Base-by-base conservation (phyloP, 2,329 filamentous ascomycete species). In the Fusarium xylarioides region DNA sequence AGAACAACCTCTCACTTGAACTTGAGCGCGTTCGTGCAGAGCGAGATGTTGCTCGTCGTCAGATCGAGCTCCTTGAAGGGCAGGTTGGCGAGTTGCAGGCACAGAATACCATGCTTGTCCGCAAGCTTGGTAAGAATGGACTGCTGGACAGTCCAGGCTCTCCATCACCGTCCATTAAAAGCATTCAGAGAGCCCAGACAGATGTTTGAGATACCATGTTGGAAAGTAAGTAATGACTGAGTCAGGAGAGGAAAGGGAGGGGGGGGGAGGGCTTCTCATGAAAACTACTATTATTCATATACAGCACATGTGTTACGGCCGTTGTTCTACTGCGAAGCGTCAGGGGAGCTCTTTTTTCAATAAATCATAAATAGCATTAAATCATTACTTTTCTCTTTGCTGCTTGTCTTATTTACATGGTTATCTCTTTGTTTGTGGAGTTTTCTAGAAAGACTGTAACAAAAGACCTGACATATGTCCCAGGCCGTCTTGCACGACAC, bases 91-190 rank as follows among this genome's bases (percentile, higher is more conserved):
- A 89, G 74, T 79, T 91, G 49, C 89, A 91, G 82, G 81, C 82
- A 3, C 86, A 91, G 80, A 91, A 91, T 74, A 91, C 89, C 7
- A 83, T 83, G 81, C 82, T 91, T 5, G 88, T 87, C 2, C 88
- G 87, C 12, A 83, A 82, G 71, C 73, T 91, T 53, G 89, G 89
- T n/a, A 85, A 79, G 58, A 55, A 79, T 71, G 78, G 79, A n/a
- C 64, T 77, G 59, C 86, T 89, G 62, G 77, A 78, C 52, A 72
- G 75, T 38, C 71, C 77, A 10, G 72, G 75, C 86, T 88, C 74
- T 86, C 66, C 66, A n/a, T 85, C 73, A 14, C 57, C 74, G 35
- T 80, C 78, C 11, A 66, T 71, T 19, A 75, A 71, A 56, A 68
- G 72, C 26, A 32, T 74, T 9, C 58, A 71, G 42, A 63, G 56